Evolutionary conservation across 2,329 filamentous ascomycete genomes (phyloP), one percentile per base, ranked within the genome.

Genomic region (Ophiostoma sp.): DNA sequence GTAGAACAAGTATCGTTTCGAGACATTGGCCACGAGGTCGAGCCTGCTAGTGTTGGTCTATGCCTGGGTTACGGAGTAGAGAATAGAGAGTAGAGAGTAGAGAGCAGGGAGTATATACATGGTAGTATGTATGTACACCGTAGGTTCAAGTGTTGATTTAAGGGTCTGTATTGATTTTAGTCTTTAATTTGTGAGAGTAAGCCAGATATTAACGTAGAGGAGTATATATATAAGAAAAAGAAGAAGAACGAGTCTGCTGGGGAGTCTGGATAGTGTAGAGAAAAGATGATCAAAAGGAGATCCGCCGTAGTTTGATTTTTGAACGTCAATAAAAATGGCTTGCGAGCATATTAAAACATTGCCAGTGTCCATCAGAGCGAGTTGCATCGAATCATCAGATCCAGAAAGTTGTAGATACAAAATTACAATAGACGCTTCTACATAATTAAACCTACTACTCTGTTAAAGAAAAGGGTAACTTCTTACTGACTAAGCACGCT

Each of bases 1-100:
- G 52, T 57, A 57, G 52, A 57, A 57, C 52, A 57, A 57, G 52
- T 57, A 7, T n/a, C 4, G 52, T 57, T 57, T 57, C 52, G 52
- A 57, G 52, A 57, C 52, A 27, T 57, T 57, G 23, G 23, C 23
- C 52, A 57, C 52, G 52, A 57, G n/a, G 52, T 27, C 52, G n/a
- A 48, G 44, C 20, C 44, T n/a, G 44, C 44, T 48, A 48, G 44
- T 48, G 44, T 17, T 48, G 44, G 44, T 48, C 44, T 48, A 48
- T 48, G 44, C 36, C n/a, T n/a, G n/a, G n/a, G n/a, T n/a, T n/a
- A n/a, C n/a, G n/a, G n/a, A n/a, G n/a, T n/a, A n/a, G n/a, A n/a
- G n/a, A n/a, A n/a, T n/a, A n/a, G n/a, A n/a, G n/a, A n/a, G n/a
- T n/a, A n/a, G n/a, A n/a, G n/a, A n/a, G n/a, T n/a, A n/a, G n/a